Evolutionary conservation across 176 grass and related monocot genomes (phyloP), one percentile per base, ranked within the genome.

Genomic region (Oryza coarctata): DNA sequence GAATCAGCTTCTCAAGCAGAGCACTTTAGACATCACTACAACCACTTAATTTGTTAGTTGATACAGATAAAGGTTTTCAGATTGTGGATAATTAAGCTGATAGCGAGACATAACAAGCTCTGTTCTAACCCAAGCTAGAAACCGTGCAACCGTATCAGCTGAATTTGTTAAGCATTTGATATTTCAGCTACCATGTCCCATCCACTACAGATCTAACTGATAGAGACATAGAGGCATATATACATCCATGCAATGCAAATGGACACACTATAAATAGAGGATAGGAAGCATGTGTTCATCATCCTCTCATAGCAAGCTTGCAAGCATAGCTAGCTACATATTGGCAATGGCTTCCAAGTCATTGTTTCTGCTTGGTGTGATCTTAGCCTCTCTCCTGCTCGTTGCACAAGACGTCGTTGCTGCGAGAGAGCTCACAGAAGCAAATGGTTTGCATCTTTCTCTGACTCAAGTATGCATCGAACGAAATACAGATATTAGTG

Each of bases 401-500:
- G 8, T 39, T 40, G 20, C 14, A 32, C 73, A 71, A 11, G 52
- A 82, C 2, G 65, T 20, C 10, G 73, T 23, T 1, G 61, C 2
- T 20, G 80, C 80, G 50, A 83, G 80, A 63, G 80, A 83, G 74
- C 73, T 87, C 41, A 83, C 66, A 15, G 73, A 78, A 71, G 41
- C 65, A 44, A 87, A 83, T 30, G 86, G 80, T 78, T 60, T 31
- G 13, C 18, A 41, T 23, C 38, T 39, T 2, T 44, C 55, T 40
- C 50, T 44, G 15, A 20, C 39, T 79, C 60, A 25, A 25, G 2
- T 58, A 58, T 52, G 18, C 55, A 58, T 58, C 8, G 22, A 58
- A n/a, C 10, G 22, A 58, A 23, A 22, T n/a, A 58, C 6, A 57
- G 20, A 57, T n/a, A 57, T 22, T 57, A 57, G 18, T 57, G 50